Evolutionary conservation across 1,284 basidiomycete species (phyloP).

Genomic region (Coniferiporia weirii): DNA sequence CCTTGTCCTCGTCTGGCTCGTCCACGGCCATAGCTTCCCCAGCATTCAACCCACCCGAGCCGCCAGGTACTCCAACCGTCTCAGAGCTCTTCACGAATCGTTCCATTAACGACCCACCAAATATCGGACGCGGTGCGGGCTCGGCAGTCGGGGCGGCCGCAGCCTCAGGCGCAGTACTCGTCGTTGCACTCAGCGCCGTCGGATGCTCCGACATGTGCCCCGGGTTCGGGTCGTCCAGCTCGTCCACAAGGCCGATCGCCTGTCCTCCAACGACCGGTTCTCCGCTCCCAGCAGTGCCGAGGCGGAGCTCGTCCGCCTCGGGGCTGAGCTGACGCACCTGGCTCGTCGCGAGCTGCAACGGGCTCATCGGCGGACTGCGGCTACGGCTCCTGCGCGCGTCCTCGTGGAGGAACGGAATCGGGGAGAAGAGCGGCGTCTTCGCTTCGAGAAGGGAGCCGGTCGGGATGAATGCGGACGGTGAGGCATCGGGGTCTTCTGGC

Average conservation of each 20-base stretch:
- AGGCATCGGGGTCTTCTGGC: constrained; percentile 25
- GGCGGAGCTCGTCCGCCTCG: constrained; percentile 21
- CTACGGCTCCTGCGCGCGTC: constrained; percentile 49
- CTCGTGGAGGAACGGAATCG: constrained; percentile 76
- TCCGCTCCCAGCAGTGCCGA: constrained; percentile 16
- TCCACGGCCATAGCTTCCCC: constrained; percentile 40
- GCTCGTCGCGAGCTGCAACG: constrained; percentile 46
- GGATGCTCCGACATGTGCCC: constrained; percentile 79
- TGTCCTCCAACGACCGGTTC: neutral
- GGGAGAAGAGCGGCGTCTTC: constrained; percentile 75
- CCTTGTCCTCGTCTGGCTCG: constrained; percentile 51
- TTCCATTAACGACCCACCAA: constrained; percentile 50
- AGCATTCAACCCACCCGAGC: constrained; percentile 15
- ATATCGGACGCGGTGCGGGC: constrained; percentile 34
- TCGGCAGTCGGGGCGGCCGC: constrained; percentile 27
- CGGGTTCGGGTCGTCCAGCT: constrained; percentile 74
- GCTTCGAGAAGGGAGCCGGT: constrained; percentile 46
- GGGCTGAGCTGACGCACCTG: constrained; percentile 29
- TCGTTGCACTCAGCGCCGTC: constrained; percentile 62
- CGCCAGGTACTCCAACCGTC: constrained; percentile 15
- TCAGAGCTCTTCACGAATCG: constrained; percentile 52
- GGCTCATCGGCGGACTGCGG: constrained; percentile 68
- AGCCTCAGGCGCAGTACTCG: constrained; percentile 27
- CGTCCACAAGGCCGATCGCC: constrained; percentile 67
- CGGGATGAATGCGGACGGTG: constrained; percentile 31